These are phyloP conservation scores for Phytophthora ohioensis DNA, from an alignment of 352 stramenopile species.

Conservation along the genomic window DNA sequence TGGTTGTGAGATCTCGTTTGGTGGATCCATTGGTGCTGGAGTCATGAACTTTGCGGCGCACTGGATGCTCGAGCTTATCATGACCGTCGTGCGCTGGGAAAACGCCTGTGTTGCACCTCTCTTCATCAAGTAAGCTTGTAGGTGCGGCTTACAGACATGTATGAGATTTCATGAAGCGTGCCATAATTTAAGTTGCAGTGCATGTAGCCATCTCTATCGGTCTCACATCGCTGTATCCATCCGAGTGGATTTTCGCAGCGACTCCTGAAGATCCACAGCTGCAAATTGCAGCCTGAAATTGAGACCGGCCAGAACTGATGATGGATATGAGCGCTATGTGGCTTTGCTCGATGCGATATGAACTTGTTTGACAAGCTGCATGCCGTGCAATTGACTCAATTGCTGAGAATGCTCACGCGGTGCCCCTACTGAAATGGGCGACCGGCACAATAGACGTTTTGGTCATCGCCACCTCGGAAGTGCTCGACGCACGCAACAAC, in stretches of 20 bases:
- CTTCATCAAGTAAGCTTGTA: constrained; percentile 46
- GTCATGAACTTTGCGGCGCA: constrained; percentile 72
- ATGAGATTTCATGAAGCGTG: background rate
- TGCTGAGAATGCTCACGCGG: constrained; percentile 2
- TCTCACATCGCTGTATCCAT: constrained; percentile 4
- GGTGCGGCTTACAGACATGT: background rate
- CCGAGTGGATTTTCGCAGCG: constrained; percentile 21
- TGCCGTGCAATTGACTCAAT: constrained; percentile 1
- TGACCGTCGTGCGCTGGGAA: constrained; percentile 77
- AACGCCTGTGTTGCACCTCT: constrained; percentile 63
- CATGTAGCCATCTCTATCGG: constrained; percentile 25
- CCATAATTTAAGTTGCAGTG: background rate
- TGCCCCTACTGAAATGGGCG: constrained; percentile 20
- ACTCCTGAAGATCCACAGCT: constrained; percentile 19
- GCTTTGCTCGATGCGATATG: constrained; percentile 30
- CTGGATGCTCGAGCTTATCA: constrained; percentile 84
- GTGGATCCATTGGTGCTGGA: constrained; percentile 59
- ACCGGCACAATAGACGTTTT: constrained; percentile 9
- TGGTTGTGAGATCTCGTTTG: constrained; percentile 55
- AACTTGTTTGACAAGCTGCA: constrained; percentile 6
- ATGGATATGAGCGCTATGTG: constrained; percentile 3
- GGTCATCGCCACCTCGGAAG: constrained; percentile 3
- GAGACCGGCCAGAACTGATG: constrained; percentile 3
- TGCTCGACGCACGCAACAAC: constrained; percentile 9
- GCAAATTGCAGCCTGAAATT: background rate